phyloP scores from a whole-genome alignment of 257 asterid species.

The Knoxia roxburghii region DNA sequence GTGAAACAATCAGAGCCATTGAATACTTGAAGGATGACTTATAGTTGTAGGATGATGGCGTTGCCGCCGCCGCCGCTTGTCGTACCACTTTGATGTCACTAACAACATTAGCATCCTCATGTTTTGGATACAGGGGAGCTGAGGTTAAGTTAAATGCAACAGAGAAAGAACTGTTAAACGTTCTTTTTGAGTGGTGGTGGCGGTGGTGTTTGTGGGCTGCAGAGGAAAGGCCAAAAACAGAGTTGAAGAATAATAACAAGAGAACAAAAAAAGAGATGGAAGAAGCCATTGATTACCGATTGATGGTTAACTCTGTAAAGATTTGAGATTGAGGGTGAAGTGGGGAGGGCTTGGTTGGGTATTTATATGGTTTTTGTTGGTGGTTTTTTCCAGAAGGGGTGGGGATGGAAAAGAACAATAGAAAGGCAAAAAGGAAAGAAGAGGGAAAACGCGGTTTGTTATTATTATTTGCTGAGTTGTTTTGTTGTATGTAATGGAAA shows the following conservation, averaged over 20 bases:
- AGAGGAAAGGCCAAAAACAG: slow-evolving; percentile 18
- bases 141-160: slow-evolving; percentile 50
- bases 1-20: slow-evolving; percentile 69
- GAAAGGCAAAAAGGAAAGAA: slow-evolving; percentile 13
- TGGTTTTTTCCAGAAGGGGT: slow-evolving; percentile 3
- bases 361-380: slow-evolving; percentile 40
- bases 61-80: slow-evolving; percentile 1
- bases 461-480: slow-evolving; percentile 29
- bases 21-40: slow-evolving; percentile 59
- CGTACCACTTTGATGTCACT: not conserved
- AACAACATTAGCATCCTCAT: too few relatives aligned
- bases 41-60: slow-evolving; percentile 33
- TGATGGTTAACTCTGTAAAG: too few relatives aligned
- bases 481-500: not conserved
- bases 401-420: slow-evolving; percentile 9
- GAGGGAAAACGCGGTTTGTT: slow-evolving; percentile 44
- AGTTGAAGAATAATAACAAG: slow-evolving; percentile 17
- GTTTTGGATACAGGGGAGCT: slow-evolving; percentile 25
- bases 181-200: not conserved
- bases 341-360: slow-evolving; percentile 17
- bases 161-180: slow-evolving; percentile 22
- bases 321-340: too few relatives aligned
- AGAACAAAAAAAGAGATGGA: slow-evolving; percentile 11
- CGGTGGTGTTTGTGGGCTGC: slow-evolving; percentile 19
- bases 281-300: slow-evolving; percentile 46